Base-by-base conservation (phyloP, 1,139 yeast species). In the Kodamaea sp. region DNA sequence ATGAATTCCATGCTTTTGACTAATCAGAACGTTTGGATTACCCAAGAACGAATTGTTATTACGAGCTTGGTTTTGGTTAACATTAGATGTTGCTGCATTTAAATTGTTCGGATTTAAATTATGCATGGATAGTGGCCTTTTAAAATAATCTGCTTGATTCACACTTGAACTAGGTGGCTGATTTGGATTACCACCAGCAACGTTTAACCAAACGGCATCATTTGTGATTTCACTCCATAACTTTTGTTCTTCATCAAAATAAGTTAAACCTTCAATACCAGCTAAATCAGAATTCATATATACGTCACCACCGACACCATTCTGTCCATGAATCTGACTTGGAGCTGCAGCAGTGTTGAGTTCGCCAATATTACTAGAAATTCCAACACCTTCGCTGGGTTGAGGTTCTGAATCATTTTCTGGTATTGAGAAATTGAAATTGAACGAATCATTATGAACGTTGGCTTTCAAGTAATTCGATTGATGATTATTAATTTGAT, bases 151-250 rank as follows among this genome's bases (percentile, higher is more conserved):
- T 2, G 27, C 28, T 11, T 33, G 41, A 9, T 41, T 34, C 3
- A 32, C 34, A 23, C 28, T 35, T 9, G 35, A 31, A 8, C 48
- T 45, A 5, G 57, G 49, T 2, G 56, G 55, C 36, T 57, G 60
- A 34, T 51, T 51, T 10, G 54, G 56, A 32, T 48, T 53, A 7
- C 54, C 57, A 15, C 56, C 58, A 7, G 61, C 47, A 9, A 55
- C 55, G 42, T 57, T 61, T 37, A 83, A 59, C 92, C 92, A 84
- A 55, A 73, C 84, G 9, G 94, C 88, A 55, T 79, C 88, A 55
- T 74, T 74, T 2, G 87, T 78, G 45, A 84, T 79, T 51, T 83
- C 87, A 55, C 79, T 78, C 90, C 94, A 81, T 38, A 87, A 59
- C 50, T 83, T 75, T 49, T 78, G 75, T 51, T 84, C 88, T 38